These are phyloP conservation scores for Saccharomyces jurei DNA, from an alignment of 805 yeast genomes.

Conservation along the genomic window DNA sequence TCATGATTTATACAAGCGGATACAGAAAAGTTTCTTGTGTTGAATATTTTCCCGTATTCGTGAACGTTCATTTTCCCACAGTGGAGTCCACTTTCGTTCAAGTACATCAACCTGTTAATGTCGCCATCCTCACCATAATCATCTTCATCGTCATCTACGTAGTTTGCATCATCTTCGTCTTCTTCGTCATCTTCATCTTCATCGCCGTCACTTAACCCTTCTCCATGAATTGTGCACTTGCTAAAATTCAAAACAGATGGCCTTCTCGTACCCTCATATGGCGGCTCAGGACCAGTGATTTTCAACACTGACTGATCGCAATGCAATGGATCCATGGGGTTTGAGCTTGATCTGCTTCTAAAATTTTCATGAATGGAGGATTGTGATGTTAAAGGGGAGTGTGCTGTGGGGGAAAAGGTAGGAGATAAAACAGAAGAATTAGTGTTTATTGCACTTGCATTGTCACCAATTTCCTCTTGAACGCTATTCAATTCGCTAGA, in stretches of 20 bases:
- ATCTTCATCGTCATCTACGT: slow-evolving; percentile 11
- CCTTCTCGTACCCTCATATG: not conserved
- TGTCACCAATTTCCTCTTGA: not conserved
- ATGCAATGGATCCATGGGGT: not conserved
- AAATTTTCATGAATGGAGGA: not conserved
- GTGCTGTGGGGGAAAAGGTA: not conserved
- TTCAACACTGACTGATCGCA: not conserved
- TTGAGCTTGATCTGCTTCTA: not conserved
- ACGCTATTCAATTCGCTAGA: not conserved
- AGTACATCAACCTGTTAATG: slow-evolving; percentile 14
- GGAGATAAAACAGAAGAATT: not conserved
- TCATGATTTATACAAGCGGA: not conserved
- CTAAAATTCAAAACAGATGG: not conserved
- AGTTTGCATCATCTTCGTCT: slow-evolving; percentile 16
- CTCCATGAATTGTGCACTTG: not conserved
- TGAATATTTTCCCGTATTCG: not conserved
- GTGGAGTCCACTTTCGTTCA: slow-evolving; percentile 24
- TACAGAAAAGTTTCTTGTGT: not conserved
- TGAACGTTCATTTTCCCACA: slow-evolving; percentile 5
- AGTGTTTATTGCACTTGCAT: not conserved
- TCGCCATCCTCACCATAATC: slow-evolving; percentile 9
- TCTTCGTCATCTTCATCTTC: slow-evolving; percentile 11
- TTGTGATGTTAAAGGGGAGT: not conserved
- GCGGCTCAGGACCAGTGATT: not conserved
- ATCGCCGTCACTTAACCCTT: slow-evolving; percentile 6